Percentiles rank a stretch among this genome's conserved stretches.
phyloP scores from a whole-genome alignment of 495 filamentous ascomycete genomes.

The Eremomyces bilateralis region DNA sequence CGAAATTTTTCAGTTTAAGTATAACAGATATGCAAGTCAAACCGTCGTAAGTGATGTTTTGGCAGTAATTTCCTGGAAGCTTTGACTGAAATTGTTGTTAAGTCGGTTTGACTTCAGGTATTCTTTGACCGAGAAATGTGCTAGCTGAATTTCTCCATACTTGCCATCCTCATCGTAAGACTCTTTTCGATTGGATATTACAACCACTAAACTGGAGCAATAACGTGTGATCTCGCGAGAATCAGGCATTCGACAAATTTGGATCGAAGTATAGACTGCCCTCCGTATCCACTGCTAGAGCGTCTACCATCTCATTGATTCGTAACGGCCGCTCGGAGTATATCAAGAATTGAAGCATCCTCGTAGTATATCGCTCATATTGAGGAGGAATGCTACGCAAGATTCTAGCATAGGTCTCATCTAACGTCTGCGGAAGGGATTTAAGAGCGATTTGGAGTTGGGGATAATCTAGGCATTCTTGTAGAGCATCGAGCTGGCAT shows the following conservation, averaged over 20 bases:
- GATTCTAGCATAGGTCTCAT: slow-evolving; percentile 13
- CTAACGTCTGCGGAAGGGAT: slow-evolving; percentile 8
- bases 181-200: not conserved
- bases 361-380: slow-evolving; percentile 4
- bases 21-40: slow-evolving; percentile 8
- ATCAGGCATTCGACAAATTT: slow-evolving; percentile 9
- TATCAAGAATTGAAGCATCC: slow-evolving; percentile 9
- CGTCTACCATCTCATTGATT: slow-evolving; percentile 7
- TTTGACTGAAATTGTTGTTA: slow-evolving; percentile 1
- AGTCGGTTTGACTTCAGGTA: slow-evolving; percentile 7
- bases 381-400: slow-evolving; percentile 6
- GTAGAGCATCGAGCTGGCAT: slow-evolving; percentile 11
- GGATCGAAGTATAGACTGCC: not conserved
- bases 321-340: slow-evolving; percentile 6
- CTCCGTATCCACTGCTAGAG: slow-evolving; percentile 5
- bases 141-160: slow-evolving; percentile 1
- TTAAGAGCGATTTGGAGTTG: slow-evolving; percentile 4
- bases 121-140: slow-evolving; percentile 9
- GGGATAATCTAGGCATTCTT: slow-evolving; percentile 3
- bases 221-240: slow-evolving; percentile 4
- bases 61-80: slow-evolving; percentile 4
- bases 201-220: slow-evolving; percentile 3
- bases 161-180: not conserved
- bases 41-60: slow-evolving; percentile 5
- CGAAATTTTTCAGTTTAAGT: slow-evolving; percentile 2